Percentiles rank a stretch among this genome's conserved stretches.
Evolutionary conservation across 192 early-diverging fungal species (phyloP).

Genomic region (Entophlyctis luteolus): DNA sequence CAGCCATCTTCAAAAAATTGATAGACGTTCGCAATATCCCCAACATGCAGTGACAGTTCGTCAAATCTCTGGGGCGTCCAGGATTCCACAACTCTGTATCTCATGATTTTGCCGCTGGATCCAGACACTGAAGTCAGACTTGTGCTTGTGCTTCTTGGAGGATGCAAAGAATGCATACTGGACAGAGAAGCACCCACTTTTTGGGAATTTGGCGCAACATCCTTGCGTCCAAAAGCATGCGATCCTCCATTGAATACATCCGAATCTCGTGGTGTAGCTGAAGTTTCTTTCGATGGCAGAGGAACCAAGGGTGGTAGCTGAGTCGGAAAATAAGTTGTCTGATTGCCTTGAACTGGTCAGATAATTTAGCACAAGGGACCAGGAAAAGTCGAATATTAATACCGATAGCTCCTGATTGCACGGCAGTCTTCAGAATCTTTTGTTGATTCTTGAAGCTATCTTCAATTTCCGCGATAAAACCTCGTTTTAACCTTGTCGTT

Average conservation of each 20-base stretch:
- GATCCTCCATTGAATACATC: not conserved
- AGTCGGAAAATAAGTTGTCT: too few species aligned
- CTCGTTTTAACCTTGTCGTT: not conserved
- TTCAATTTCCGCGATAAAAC: slow-evolving; percentile 15
- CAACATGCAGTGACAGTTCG: slow-evolving; percentile 14
- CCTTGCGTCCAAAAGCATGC: not conserved
- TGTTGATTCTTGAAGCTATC: slow-evolving; percentile 5
- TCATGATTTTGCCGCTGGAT: not conserved
- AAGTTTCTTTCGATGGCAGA: not conserved
- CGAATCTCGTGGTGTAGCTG: not conserved
- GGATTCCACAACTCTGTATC: slow-evolving; percentile 8
- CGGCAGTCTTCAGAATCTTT: slow-evolving; percentile 9
- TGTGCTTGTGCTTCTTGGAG: not conserved
- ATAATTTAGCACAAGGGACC: not conserved
- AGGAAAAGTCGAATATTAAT: not conserved
- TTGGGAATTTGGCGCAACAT: not conserved
- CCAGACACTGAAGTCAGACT: slow-evolving; percentile 5
- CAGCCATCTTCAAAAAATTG: slow-evolving; percentile 13
- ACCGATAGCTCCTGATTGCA: not conserved
- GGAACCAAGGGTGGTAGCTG: not conserved
- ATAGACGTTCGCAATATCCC: slow-evolving; percentile 14
- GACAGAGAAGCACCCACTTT: not conserved
- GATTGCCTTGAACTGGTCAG: too few species aligned
- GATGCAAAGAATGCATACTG: not conserved
- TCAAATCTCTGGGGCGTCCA: slow-evolving; percentile 20